Evolutionary conservation across 345 rosid species (phyloP).

Genomic region (Moricandia arvensis): DNA sequence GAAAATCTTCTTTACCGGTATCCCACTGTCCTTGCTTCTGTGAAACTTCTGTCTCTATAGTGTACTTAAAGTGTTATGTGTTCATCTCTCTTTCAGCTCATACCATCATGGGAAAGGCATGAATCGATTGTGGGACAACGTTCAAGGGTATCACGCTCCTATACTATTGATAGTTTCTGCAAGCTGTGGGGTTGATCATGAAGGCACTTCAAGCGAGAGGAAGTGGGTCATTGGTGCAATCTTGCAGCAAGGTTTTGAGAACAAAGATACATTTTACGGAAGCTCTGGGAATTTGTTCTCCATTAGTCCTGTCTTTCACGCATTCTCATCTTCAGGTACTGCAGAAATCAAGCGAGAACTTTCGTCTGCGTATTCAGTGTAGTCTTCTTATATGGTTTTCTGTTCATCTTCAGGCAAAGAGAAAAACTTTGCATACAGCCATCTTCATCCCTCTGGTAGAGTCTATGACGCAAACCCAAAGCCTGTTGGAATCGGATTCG

Average conservation of each 20-base stretch:
- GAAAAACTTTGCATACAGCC: slow-evolving; percentile 90
- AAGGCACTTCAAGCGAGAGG: slow-evolving; percentile 39
- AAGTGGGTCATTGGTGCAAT: slow-evolving; percentile 75
- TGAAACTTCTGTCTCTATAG: neutral
- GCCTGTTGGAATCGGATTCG: slow-evolving; percentile 90
- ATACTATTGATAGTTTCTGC: slow-evolving; percentile 65
- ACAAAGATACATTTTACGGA: slow-evolving; percentile 73
- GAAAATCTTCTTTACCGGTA: slow-evolving; percentile 67
- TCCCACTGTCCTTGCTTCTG: neutral
- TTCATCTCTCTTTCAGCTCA: slow-evolving; percentile 52
- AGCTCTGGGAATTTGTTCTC: slow-evolving; percentile 68
- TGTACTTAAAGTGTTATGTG: neutral
- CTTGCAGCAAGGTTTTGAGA: slow-evolving; percentile 76
- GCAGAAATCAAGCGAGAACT: neutral
- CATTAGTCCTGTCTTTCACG: slow-evolving; percentile 63
- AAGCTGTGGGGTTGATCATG: slow-evolving; percentile 43
- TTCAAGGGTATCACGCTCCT: slow-evolving; percentile 85
- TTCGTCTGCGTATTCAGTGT: neutral
- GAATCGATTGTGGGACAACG: slow-evolving; percentile 82
- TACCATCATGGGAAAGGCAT: slow-evolving; percentile 81
- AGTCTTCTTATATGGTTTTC: neutral
- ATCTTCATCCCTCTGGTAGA: slow-evolving; percentile 66
- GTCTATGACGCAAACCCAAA: slow-evolving; percentile 76
- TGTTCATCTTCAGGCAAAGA: slow-evolving; percentile 61
- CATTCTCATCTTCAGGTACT: slow-evolving; percentile 67